Base-by-base conservation (phyloP, 192 early-diverging fungal genomes). In the Linnemannia hyalina region DNA sequence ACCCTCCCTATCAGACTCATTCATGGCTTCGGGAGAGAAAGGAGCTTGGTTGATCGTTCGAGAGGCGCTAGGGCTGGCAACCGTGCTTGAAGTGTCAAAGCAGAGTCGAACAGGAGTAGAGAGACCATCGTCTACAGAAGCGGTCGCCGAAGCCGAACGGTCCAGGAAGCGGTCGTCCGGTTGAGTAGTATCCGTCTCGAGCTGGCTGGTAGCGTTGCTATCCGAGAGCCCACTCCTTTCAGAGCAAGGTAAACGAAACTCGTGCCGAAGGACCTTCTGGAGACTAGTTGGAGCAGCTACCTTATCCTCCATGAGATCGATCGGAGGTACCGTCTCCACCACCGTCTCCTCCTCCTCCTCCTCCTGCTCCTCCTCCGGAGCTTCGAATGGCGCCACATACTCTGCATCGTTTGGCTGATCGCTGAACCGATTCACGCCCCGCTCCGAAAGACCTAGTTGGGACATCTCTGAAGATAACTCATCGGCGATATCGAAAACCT, bases 101-200 rank as follows among this genome's bases (percentile, higher is more conserved):
- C 69, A 1, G 16, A 86, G 18, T 6, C 40, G 65, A 41, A 83
- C 78, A 22, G 79, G 84, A 20, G 60, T 44, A 13, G 46, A 60
- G 6, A 68, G 36, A 23, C 81, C 84, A 3, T 76, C 74, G 0
- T 49, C 20, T 9, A 26, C 36, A 6, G 79, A 68, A 29, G 46
- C 71, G 0, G 57, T 13, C 11, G 44, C 41, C 22, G 26, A 40
- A 40, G n/a, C 32, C 4, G 76, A 77, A 0, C 41, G 36, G 26
- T 74, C 84, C 22, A 86, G 57, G 52, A 86, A 86, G 13, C 55
- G 26, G 16, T 77, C 80, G 26, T 86, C 84, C 36, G 84, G 84
- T 38, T 86, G 84, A 10, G 84, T 86, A 10, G 47, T 54, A n/a
- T 86, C 84, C 18, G 84, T 86, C 42, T 69, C 75, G 2, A 70